Base-by-base conservation (phyloP, 2,329 filamentous ascomycete species). In the Setomelanomma holmii region DNA sequence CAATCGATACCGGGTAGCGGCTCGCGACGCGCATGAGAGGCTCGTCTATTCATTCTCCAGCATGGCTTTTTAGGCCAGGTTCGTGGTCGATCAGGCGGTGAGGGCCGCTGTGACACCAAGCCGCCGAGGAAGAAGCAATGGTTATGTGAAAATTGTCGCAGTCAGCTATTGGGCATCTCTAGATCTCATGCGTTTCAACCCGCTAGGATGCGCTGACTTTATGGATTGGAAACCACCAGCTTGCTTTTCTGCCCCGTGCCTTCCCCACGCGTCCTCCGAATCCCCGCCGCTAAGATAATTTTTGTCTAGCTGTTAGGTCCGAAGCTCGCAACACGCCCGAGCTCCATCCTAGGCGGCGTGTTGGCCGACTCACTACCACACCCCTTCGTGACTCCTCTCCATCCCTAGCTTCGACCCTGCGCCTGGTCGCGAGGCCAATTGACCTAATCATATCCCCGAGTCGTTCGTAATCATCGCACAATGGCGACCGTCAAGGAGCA, bases 401-500 rank as follows among this genome's bases (percentile, higher is more conserved):
- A 57, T 55, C 53, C 40, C 53, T 57, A 47, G 55, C 56, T 52
- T 46, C 42, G 44, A 50, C 44, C 55, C 40, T 40, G 21, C 46
- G 46, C 47, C 49, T 46, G 30, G 35, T 45, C 48, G 41, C 49
- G 52, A 58, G 55, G 50, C 57, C 68, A 69, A 73, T 73, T 73
- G 67, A 60, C 58, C 51, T 49, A 44, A 49, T 33, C n/a, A 38
- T 44, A 17, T 52, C 47, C 51, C 50, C 56, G 52, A 51, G 45
- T 49, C 45, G 55, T 47, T 47, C 51, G 43, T 27, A 52, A 48
- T 36, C 44, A 41, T 44, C 46, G 44, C 64, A 57, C 58, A 57
- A 75, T 75, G 72, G 67, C 72, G 36, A 67, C 84, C 56, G 86
- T 96, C 74, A 96, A 91, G 80, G 91, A 93, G 79, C 85, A 75